phyloP scores from a whole-genome alignment of 1,284 basidiomycete species.

The Trichosporon coremiiforme region DNA sequence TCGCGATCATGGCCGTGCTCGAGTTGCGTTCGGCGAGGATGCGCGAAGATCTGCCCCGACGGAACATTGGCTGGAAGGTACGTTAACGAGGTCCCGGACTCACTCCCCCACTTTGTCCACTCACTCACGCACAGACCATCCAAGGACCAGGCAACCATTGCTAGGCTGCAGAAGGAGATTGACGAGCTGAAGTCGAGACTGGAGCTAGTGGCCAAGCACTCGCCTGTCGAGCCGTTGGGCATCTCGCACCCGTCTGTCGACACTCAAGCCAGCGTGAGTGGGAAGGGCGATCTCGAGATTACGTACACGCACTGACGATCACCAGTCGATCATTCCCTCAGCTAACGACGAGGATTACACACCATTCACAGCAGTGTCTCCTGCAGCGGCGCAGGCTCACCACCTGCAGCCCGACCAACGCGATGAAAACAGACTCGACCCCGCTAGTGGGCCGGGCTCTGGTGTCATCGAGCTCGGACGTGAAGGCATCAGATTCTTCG shows the following conservation, averaged over 20 bases:
- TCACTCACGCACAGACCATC: constrained; percentile 26
- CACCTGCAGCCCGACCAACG: constrained; percentile 20
- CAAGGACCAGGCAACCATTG: constrained; percentile 29
- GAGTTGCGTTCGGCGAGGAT: constrained; percentile 34
- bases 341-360: constrained; percentile 26
- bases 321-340: not conserved
- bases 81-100: constrained; percentile 7
- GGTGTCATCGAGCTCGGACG: constrained; percentile 28
- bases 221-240: not conserved
- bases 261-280: not conserved
- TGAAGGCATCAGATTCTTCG: constrained; percentile 32
- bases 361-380: constrained; percentile 29
- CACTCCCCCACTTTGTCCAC: not conserved
- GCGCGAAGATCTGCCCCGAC: constrained; percentile 33
- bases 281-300: not conserved
- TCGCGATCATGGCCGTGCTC: constrained; percentile 36
- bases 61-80: constrained; percentile 32
- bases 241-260: constrained; percentile 4
- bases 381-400: constrained; percentile 18
- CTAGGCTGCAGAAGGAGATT: constrained; percentile 30
- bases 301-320: not conserved
- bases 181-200: constrained; percentile 23
- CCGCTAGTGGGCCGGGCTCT: constrained; percentile 22
- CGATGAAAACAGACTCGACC: constrained; percentile 31
- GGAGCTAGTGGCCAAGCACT: constrained; percentile 2